Evolutionary conservation across 1,139 yeast species (phyloP).

Genomic region (Magnusiomyces tetraspermus): DNA sequence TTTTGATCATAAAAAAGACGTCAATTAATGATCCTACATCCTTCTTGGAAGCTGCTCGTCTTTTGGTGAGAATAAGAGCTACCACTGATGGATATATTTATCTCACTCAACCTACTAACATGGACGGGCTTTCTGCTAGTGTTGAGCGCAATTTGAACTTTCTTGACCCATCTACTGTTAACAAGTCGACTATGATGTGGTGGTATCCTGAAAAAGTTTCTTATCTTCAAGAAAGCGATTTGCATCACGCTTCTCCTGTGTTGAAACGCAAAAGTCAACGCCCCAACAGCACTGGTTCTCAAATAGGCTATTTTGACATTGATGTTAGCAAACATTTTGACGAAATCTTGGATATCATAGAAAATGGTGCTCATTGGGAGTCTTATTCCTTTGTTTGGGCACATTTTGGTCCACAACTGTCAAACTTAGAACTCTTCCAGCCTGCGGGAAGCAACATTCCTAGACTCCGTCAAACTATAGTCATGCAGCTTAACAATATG

Average conservation of each 20-base stretch:
- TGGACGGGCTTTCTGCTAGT: slow-evolving; percentile 57
- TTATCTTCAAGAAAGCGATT: slow-evolving; percentile 39
- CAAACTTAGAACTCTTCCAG: slow-evolving; percentile 49
- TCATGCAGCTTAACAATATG: slow-evolving; percentile 46
- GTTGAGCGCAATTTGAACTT: slow-evolving; percentile 40
- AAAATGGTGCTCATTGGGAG: slow-evolving; percentile 60
- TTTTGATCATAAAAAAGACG: slow-evolving; percentile 20
- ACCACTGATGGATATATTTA: slow-evolving; percentile 41
- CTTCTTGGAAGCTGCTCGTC: slow-evolving; percentile 43
- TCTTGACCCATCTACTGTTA: not conserved
- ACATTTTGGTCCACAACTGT: slow-evolving; percentile 63
- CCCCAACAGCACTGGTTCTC: not conserved
- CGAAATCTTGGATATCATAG: slow-evolving; percentile 42
- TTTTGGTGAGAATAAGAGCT: slow-evolving; percentile 47
- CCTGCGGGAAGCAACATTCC: slow-evolving; percentile 40
- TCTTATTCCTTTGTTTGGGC: slow-evolving; percentile 57
- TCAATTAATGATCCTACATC: slow-evolving; percentile 23
- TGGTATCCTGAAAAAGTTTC: slow-evolving; percentile 48
- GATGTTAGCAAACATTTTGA: slow-evolving; percentile 48
- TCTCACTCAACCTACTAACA: slow-evolving; percentile 49
- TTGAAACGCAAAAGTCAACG: slow-evolving; percentile 17
- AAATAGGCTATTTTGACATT: slow-evolving; percentile 23
- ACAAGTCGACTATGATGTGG: slow-evolving; percentile 36
- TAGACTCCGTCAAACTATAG: slow-evolving; percentile 41
- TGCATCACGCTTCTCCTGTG: slow-evolving; percentile 27